Evolutionary conservation across 2,329 filamentous ascomycete genomes (phyloP).

Genomic region (Penicillium vulpinum): DNA sequence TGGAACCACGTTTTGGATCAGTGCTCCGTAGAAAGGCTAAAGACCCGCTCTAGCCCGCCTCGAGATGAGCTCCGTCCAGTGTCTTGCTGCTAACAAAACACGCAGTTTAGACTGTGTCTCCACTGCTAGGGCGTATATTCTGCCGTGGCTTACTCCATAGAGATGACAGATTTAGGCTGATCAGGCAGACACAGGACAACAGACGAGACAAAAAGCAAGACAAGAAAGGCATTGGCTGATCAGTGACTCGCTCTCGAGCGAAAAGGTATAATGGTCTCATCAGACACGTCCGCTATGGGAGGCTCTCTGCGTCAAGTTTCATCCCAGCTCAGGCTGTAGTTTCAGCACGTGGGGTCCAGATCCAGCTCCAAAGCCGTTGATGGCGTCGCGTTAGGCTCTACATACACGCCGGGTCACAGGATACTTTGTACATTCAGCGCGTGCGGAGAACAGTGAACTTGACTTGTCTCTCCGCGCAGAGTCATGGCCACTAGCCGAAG

Average conservation of each 20-base stretch:
- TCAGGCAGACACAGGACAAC: background rate
- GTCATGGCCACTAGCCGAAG: background rate
- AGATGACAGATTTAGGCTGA: background rate
- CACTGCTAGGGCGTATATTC: background rate
- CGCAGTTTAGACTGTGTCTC: background rate
- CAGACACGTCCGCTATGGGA: background rate
- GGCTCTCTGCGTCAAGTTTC: background rate
- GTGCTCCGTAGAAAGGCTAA: background rate
- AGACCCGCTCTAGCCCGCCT: conserved; percentile 1
- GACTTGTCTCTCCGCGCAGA: background rate
- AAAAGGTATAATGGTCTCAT: background rate
- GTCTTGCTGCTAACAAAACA: background rate
- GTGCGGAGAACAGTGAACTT: background rate
- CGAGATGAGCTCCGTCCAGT: background rate
- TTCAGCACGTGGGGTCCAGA: background rate
- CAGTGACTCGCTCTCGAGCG: background rate
- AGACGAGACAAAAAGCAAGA: background rate
- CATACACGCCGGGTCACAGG: background rate
- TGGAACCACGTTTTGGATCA: background rate
- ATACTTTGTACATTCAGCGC: too few relatives aligned
- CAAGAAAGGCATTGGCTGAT: background rate
- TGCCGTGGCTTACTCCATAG: background rate
- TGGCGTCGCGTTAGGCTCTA: background rate
- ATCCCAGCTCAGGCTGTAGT: background rate
- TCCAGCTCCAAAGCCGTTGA: background rate